Conservation (phyloP, 192 early-diverging fungal species). For the Coemansia sp. region DNA sequence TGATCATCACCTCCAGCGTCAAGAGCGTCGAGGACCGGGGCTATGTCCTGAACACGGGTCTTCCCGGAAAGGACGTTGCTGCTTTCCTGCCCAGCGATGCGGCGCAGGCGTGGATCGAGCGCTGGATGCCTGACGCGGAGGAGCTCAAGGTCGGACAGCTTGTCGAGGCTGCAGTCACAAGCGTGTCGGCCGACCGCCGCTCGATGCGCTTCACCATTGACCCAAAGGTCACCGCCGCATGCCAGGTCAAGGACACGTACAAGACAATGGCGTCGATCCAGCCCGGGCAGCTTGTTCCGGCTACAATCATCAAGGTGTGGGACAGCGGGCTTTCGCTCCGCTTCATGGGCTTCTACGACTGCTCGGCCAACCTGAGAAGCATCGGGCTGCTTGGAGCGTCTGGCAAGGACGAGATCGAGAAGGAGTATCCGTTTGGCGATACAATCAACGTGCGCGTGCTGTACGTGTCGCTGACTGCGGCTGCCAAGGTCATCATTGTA, state of each 20-base stretch:
- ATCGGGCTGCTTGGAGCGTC: conserved; percentile 64
- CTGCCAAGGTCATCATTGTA: conserved; percentile 63
- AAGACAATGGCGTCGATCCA: conserved; percentile 74
- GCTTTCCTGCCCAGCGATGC: conserved; percentile 76
- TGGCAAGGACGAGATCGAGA: conserved; percentile 54
- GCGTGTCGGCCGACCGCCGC: conserved; percentile 61
- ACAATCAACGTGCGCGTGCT: conserved; percentile 71
- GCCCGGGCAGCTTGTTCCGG: conserved; percentile 73
- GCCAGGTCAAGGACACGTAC: conserved; percentile 57
- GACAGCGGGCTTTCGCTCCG: conserved; percentile 67
- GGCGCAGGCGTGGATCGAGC: conserved; percentile 62
- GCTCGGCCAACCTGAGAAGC: conserved; percentile 44
- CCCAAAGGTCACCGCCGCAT: conserved; percentile 58
- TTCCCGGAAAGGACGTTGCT: conserved; percentile 56
- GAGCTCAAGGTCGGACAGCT: conserved; percentile 75
- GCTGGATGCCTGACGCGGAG: conserved; percentile 57
- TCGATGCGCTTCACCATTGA: conserved; percentile 69
- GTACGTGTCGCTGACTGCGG: conserved; percentile 67
- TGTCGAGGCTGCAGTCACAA: conserved; percentile 64
- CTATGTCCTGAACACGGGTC: conserved; percentile 77
- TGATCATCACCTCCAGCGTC: conserved; percentile 69
- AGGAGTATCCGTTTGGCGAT: conserved; percentile 60
- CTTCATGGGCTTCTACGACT: conserved; percentile 85
- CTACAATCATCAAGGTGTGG: conserved; percentile 63
- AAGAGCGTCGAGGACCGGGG: conserved; percentile 92